phyloP scores from a whole-genome alignment of 2,329 filamentous ascomycete species.

The Teratosphaeria viscida region DNA sequence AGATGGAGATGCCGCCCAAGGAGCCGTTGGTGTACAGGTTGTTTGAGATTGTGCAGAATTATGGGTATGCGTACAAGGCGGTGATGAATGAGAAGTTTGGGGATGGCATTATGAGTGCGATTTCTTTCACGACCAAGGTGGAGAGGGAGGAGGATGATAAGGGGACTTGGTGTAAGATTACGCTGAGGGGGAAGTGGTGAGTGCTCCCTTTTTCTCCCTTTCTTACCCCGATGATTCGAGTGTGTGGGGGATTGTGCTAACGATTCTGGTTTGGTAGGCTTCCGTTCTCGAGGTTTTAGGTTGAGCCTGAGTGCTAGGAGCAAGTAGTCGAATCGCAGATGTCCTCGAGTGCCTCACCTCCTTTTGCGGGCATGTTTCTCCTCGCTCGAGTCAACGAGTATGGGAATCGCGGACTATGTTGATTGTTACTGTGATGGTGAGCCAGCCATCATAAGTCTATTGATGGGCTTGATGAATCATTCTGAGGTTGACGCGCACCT shows the following conservation, averaged over 20 bases:
- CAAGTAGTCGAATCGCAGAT: not conserved
- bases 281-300: constrained; percentile 39
- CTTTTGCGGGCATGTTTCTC: not conserved
- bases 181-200: constrained; percentile 72
- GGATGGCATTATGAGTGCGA: constrained; percentile 89
- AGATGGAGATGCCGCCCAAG: constrained; percentile 71
- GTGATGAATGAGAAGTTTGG: constrained; percentile 81
- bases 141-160: constrained; percentile 73
- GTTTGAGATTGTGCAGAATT: constrained; percentile 94
- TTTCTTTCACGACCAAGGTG: constrained; percentile 79
- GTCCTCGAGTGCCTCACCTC: not conserved
- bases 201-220: constrained; percentile 15
- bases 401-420: not conserved
- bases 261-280: constrained; percentile 27
- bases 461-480: not conserved
- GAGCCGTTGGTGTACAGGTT: constrained; percentile 83
- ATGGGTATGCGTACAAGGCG: constrained; percentile 92
- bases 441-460: not conserved
- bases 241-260: constrained; percentile 4
- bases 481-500: not conserved
- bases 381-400: not conserved
- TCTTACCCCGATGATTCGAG: not conserved
- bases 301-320: not conserved
- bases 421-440: not conserved
- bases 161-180: constrained; percentile 79